Evolutionary conservation across 2,329 filamentous ascomycete genomes (phyloP).

Genomic region (Phyllosticta paracitricarpa): DNA sequence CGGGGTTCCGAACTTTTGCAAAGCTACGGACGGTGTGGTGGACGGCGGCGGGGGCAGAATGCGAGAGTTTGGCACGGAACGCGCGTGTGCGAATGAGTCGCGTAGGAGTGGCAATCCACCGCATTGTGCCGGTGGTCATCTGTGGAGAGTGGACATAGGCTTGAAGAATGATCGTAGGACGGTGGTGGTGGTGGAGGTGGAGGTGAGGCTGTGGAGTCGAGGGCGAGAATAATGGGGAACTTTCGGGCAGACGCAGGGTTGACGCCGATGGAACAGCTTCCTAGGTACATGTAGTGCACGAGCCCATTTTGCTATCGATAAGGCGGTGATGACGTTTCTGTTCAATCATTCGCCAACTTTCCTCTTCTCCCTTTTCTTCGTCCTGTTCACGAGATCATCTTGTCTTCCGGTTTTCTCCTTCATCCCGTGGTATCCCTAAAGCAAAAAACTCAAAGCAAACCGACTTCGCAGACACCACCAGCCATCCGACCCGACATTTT

Average conservation of each 20-base stretch:
- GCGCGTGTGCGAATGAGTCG: conserved; percentile 14
- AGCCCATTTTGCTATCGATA: not conserved
- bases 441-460: not conserved
- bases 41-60: not conserved
- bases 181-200: not conserved
- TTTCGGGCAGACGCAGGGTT: not conserved
- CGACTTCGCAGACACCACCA: not conserved
- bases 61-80: conserved; percentile 13
- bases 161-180: too few species aligned
- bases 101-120: conserved; percentile 32
- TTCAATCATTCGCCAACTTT: not conserved
- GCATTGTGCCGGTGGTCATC: conserved; percentile 37
- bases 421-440: not conserved
- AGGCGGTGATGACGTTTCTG: not conserved
- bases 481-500: not conserved
- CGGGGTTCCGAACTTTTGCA: conserved; percentile 22
- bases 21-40: conserved; percentile 14
- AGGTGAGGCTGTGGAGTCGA: not conserved
- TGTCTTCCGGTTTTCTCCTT: not conserved
- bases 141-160: conserved; percentile 15
- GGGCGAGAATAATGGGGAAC: not conserved
- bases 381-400: not conserved
- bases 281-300: not conserved
- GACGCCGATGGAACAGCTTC: not conserved
- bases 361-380: not conserved